Evolutionary conservation across 2,329 filamentous ascomycete genomes (phyloP).

Genomic region (Aureobasidium sp.): DNA sequence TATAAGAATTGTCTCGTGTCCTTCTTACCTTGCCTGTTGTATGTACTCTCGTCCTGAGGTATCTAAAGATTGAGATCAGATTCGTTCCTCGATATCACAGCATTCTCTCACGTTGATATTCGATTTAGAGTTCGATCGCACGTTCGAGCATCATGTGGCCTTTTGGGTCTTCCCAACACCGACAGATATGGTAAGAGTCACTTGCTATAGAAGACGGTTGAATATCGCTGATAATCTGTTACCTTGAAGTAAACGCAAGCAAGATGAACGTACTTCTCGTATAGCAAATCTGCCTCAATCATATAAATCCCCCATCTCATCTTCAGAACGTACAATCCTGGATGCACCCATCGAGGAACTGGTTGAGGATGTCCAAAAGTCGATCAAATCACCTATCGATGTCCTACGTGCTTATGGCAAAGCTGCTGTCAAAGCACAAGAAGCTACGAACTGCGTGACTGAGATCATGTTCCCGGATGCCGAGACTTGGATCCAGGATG

Average conservation of each 20-base stretch:
- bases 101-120: not conserved
- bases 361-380: conserved; percentile 69
- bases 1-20: conserved; percentile 1
- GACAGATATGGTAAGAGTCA: not conserved
- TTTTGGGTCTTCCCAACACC: not conserved
- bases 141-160: conserved; percentile 1
- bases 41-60: not conserved
- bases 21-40: not conserved
- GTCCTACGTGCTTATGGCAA: conserved; percentile 84
- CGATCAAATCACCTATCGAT: conserved; percentile 57
- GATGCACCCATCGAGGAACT: conserved; percentile 68
- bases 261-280: conserved; percentile 62
- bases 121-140: not conserved
- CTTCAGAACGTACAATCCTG: conserved; percentile 59
- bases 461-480: conserved; percentile 76
- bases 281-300: conserved; percentile 58
- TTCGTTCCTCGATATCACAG: too few species aligned
- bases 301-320: conserved; percentile 61
- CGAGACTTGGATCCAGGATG: conserved; percentile 59
- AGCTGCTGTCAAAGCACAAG: conserved; percentile 73
- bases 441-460: conserved; percentile 82
- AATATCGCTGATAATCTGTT: not conserved
- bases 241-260: conserved; percentile 62
- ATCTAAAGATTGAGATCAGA: not conserved
- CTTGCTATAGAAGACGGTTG: accelerated